Evolutionary conservation across 2,329 filamentous ascomycete genomes (phyloP).

Genomic region (Ophiostoma ulmi): DNA sequence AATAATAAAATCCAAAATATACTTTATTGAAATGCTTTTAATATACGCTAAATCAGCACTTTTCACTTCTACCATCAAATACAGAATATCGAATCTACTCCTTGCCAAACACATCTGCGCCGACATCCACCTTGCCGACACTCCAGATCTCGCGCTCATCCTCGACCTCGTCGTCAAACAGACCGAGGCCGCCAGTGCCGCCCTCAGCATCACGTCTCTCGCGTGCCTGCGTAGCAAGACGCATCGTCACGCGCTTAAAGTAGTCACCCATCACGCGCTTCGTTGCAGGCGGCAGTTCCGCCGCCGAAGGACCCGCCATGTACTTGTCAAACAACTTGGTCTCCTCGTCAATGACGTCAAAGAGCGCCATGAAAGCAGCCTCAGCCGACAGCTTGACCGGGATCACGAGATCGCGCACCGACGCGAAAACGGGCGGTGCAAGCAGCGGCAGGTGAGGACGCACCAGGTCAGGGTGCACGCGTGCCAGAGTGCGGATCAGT

Average conservation of each 20-base stretch:
- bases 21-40: background rate
- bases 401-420: slow-evolving; percentile 85
- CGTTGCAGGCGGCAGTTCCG: slow-evolving; percentile 61
- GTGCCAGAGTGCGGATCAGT: slow-evolving; percentile 76
- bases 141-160: slow-evolving; percentile 96
- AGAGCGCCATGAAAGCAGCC: slow-evolving; percentile 86
- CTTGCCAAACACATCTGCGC: slow-evolving; percentile 53
- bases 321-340: slow-evolving; percentile 85
- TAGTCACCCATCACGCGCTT: slow-evolving; percentile 85
- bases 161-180: slow-evolving; percentile 86
- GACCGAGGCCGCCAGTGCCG: slow-evolving; percentile 74
- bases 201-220: slow-evolving; percentile 90
- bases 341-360: slow-evolving; percentile 85
- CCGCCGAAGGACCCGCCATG: slow-evolving; percentile 61
- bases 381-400: slow-evolving; percentile 94
- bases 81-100: slow-evolving; percentile 26
- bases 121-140: slow-evolving; percentile 80
- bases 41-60: background rate
- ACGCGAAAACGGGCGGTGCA: slow-evolving; percentile 79
- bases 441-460: slow-evolving; percentile 75
- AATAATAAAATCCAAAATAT: background rate
- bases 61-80: background rate
- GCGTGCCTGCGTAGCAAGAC: slow-evolving; percentile 77
- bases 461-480: slow-evolving; percentile 72
- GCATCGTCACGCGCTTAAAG: slow-evolving; percentile 74